Percentiles rank a stretch among this genome's conserved stretches.
Evolutionary conservation across 805 yeast species (phyloP).

Genomic region (Candida oleophila): DNA sequence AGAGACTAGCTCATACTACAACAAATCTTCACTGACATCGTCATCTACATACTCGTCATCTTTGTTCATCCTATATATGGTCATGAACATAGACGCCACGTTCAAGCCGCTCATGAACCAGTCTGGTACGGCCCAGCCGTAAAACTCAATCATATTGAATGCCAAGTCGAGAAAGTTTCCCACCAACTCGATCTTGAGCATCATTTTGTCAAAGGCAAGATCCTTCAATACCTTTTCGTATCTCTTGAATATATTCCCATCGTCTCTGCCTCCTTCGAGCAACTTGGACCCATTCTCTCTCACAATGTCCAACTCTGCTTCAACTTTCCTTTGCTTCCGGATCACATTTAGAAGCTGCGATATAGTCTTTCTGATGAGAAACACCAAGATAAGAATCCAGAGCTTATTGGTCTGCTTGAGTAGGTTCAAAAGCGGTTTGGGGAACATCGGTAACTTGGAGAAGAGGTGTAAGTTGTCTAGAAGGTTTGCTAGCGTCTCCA

Average conservation of each 20-base stretch:
- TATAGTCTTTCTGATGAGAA: slow-evolving; percentile 40
- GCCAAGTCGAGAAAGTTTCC: slow-evolving; percentile 42
- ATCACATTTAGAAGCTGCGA: slow-evolving; percentile 41
- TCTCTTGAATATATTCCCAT: slow-evolving; percentile 23
- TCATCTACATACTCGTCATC: slow-evolving; percentile 46
- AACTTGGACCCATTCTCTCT: slow-evolving; percentile 18
- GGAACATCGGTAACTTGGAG: slow-evolving; percentile 44
- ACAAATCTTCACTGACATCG: slow-evolving; percentile 40
- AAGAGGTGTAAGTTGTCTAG: slow-evolving; percentile 43
- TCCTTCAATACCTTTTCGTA: slow-evolving; percentile 42
- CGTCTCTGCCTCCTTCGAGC: slow-evolving; percentile 14
- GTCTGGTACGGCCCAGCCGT: slow-evolving; percentile 34
- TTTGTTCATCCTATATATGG: slow-evolving; percentile 49
- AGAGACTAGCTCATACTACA: too few species aligned
- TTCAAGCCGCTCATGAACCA: slow-evolving; percentile 43
- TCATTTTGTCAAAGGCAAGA: slow-evolving; percentile 40
- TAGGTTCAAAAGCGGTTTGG: slow-evolving; percentile 26
- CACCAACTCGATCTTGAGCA: slow-evolving; percentile 39
- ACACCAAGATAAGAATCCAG: slow-evolving; percentile 41
- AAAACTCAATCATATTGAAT: slow-evolving; percentile 40
- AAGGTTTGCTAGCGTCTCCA: slow-evolving; percentile 38
- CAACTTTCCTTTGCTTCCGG: slow-evolving; percentile 38
- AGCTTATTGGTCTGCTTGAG: slow-evolving; percentile 43
- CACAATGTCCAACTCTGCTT: slow-evolving; percentile 33
- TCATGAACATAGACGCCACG: slow-evolving; percentile 44